Evolutionary conservation across 306 rosid species (phyloP).

Genomic region (Rosa multiflora): DNA sequence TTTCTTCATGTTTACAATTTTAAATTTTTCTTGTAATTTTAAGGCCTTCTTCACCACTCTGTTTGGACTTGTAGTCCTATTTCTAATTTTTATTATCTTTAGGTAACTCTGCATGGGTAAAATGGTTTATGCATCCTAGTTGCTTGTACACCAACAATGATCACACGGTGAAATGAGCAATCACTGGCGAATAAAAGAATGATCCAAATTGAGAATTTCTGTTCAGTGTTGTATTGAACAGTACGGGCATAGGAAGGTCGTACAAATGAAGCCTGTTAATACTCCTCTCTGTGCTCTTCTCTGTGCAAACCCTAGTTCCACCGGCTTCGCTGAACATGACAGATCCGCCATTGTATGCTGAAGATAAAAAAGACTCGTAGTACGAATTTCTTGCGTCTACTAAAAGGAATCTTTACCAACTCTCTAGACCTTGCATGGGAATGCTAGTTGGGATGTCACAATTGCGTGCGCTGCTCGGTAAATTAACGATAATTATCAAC

Average conservation of each 20-base stretch:
- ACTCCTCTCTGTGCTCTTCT: too few relatives aligned
- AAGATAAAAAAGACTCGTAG: neutral
- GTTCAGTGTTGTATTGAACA: too few relatives aligned
- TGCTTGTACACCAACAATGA: neutral
- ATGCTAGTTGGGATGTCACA: too few relatives aligned
- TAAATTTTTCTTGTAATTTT: neutral
- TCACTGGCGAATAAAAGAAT: neutral
- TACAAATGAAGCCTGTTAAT: too few relatives aligned
- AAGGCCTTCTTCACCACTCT: neutral
- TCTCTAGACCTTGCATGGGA: too few relatives aligned
- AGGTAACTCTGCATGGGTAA: neutral
- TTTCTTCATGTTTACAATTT: neutral
- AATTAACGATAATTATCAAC: too few relatives aligned
- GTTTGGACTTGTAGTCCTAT: neutral
- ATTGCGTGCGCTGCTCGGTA: too few relatives aligned
- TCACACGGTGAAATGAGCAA: neutral
- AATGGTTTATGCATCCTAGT: neutral
- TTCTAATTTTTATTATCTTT: neutral
- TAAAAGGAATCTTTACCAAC: too few relatives aligned
- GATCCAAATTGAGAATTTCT: neutral
- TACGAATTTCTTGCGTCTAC: too few relatives aligned
- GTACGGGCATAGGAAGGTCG: too few relatives aligned
- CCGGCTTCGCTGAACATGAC: neutral
- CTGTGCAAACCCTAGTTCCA: too few relatives aligned
- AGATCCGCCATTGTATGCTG: neutral